Evolutionary conservation across 305 asterid genomes (phyloP), one percentile per base, ranked within the genome.

Genomic region (Petunia hybrid): DNA sequence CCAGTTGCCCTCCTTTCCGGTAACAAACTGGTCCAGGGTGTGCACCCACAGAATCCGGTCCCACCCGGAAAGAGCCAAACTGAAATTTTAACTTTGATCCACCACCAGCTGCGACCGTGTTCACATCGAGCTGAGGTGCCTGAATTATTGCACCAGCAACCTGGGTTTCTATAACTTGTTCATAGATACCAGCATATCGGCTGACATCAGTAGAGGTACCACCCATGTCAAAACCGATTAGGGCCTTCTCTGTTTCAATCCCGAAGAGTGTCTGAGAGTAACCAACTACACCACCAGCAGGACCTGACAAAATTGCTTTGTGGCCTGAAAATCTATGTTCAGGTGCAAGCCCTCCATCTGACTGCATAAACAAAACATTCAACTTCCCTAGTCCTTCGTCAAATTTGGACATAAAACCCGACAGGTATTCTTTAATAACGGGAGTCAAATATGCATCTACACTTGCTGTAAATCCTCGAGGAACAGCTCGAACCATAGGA

Each of bases 11-110:
- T 70, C 98, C 98, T 86, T 96, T 96, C 46, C 99, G 86, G 65
- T 96, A 96, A 87, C 99, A 96, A 84, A 94, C 98, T 1, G 98
- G 99, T 8, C 99, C 99, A 3, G 99, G 99, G 84, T 96, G 98
- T 46, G 99, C 98, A 78, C 97, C 97, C 35, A 95, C 99, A 9
- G 99, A 95, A 84, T 95, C 99, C 9, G 99, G 99, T 71, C 99
- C 99, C 61, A 94, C 98, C 86, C 92, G 86, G 90, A 94, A 96
- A 90, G 98, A 91, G 82, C 99, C 99, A 59, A 92, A 91, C 65
- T 91, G 98, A 81, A 96, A 94, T 89, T 91, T 94, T 80, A 96
- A 82, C 87, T 96, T 96, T 10, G 99, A 96, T 61, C 99, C 99
- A 82, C 99, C 99, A 2, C 98, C 98, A 81, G 98, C 98, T 80